A percentile compares a stretch with the other conserved stretches of the same genome.
Evolutionary conservation across 331 rosid species (phyloP).

Genomic region (Dryas integrifolia): DNA sequence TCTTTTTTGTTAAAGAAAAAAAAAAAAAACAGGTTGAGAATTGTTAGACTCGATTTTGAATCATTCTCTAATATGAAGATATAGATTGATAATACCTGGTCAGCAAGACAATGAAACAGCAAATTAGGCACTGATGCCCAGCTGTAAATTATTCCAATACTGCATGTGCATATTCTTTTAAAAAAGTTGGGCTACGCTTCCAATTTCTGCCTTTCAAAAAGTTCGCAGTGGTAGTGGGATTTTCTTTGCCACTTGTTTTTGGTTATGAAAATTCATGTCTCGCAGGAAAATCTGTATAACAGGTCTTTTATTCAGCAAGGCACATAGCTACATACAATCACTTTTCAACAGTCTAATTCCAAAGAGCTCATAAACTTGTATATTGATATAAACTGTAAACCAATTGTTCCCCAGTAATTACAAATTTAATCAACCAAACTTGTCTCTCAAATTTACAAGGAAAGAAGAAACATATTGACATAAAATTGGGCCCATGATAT

Average conservation of each 20-base stretch:
- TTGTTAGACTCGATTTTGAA: too few relatives aligned
- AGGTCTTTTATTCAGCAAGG: too few relatives aligned
- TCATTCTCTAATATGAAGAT: background rate
- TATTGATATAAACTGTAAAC: background rate
- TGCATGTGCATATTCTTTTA: too few relatives aligned
- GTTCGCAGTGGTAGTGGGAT: too few relatives aligned
- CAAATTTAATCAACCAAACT: background rate
- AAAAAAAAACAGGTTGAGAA: background rate
- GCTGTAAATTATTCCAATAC: too few relatives aligned
- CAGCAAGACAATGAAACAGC: background rate
- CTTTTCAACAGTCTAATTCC: too few relatives aligned
- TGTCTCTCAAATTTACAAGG: slow-evolving; percentile 1
- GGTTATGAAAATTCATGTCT: too few relatives aligned
- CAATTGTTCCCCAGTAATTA: slow-evolving; percentile 1
- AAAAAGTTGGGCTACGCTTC: background rate
- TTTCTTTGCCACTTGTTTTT: too few relatives aligned
- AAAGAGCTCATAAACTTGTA: background rate
- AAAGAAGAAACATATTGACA: background rate
- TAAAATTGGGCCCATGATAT: background rate
- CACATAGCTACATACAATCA: too few relatives aligned
- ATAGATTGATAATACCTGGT: background rate
- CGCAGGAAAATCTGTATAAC: too few relatives aligned
- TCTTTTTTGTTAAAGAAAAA: too few relatives aligned
- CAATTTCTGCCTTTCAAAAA: background rate
- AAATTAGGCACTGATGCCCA: background rate